Base-by-base conservation (phyloP, 163 green algal genomes). In the Scenedesmus sp. region DNA sequence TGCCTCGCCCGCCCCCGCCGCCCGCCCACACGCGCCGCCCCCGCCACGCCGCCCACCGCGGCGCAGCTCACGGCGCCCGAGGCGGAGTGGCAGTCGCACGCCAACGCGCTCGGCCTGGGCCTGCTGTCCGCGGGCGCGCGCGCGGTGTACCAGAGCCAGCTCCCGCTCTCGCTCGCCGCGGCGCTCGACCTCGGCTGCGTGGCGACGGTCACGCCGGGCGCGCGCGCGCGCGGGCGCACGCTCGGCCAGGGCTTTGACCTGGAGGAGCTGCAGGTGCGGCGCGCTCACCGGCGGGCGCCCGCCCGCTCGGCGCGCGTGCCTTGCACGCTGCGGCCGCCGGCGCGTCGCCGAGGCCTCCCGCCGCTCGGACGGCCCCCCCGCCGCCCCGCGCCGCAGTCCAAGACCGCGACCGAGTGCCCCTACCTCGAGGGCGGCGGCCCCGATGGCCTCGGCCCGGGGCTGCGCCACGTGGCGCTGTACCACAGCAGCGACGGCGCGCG, bases 161-260 rank as follows among this genome's bases (percentile, higher is more conserved):
- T 97, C 62, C 89, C 92, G 0, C 83, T 94, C 24, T 75, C 80
- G 4, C 77, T 91, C 60, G 70, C 87, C 17, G 90, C 92, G 14
- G 82, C 91, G 39, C 88, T 98, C 67, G 31, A 84, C 57, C 53
- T 97, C 53, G 94, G 94, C 57, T 97, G 92, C 71, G 85, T 94
- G 5, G 88, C 88, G 17, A 58, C 74, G 22, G 86, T 97, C 18
- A 60, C 71, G 1, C 85, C 84, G 13, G 45, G 64, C 11, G 87
- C 83, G 0, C 60, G 83, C 45, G 62, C 6, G 26, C 82, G 86
- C 28, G 77, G 82, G 70, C n/a, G n/a, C n/a, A n/a, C n/a, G n/a
- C 79, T 94, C 48, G 85, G 80, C 0, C 81, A 88, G 3, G 83
- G 86, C 48, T 97, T 93, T 42, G 57, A 81, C 14, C 60, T 96